Evolutionary conservation across 2,329 filamentous ascomycete genomes (phyloP).

Genomic region (Colletotrichum lini): DNA sequence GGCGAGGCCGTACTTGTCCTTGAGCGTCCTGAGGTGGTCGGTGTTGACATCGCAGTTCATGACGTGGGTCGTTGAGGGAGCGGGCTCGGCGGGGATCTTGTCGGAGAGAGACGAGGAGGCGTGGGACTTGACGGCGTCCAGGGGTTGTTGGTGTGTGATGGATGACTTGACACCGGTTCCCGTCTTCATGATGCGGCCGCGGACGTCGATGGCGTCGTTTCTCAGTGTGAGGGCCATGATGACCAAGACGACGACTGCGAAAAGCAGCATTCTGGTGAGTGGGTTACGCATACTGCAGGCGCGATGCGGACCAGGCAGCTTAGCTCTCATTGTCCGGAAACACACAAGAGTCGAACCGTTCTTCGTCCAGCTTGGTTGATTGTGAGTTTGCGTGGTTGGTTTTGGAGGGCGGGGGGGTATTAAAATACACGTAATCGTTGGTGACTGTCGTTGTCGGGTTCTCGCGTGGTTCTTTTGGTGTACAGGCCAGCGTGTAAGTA

Average conservation of each 20-base stretch:
- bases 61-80: constrained; percentile 47
- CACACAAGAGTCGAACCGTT: constrained; percentile 13
- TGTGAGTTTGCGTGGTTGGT: not conserved
- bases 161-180: constrained; percentile 55
- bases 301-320: constrained; percentile 56
- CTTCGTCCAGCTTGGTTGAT: constrained; percentile 41
- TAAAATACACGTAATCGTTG: not conserved
- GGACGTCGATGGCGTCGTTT: constrained; percentile 57
- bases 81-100: constrained; percentile 47
- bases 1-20: constrained; percentile 62
- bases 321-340: constrained; percentile 54
- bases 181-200: constrained; percentile 56
- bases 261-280: constrained; percentile 60
- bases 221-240: constrained; percentile 59
- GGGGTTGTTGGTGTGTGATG: constrained; percentile 47
- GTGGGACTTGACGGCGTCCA: constrained; percentile 43
- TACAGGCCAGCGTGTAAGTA: not conserved
- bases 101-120: constrained; percentile 46
- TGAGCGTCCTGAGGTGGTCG: constrained; percentile 60
- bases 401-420: not conserved
- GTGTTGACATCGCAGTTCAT: constrained; percentile 67
- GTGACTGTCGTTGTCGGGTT: not conserved
- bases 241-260: constrained; percentile 60
- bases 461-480: not conserved
- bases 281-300: constrained; percentile 66